phyloP scores from a whole-genome alignment of 805 yeast species.

The Torulaspora microellipsoides region DNA sequence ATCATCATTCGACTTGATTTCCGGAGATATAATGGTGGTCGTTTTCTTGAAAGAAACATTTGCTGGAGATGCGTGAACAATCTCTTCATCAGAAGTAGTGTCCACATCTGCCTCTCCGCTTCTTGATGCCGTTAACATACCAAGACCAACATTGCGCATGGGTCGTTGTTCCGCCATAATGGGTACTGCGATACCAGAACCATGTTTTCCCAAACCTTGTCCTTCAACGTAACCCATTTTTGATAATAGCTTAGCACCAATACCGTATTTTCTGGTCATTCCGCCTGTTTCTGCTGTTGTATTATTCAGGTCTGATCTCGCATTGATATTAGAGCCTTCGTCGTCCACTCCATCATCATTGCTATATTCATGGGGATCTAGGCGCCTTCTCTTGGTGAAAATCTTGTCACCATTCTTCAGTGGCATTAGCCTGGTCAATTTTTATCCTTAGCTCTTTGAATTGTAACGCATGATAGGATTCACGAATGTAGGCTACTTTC shows the following conservation, averaged over 20 bases:
- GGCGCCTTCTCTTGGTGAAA: constrained; percentile 6
- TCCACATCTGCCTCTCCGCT: constrained; percentile 13
- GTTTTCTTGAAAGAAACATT: constrained; percentile 12
- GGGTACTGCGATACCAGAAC: constrained; percentile 76
- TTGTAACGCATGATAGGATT: no score
- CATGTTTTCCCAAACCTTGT: constrained; percentile 70
- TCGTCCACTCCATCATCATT: constrained; percentile 23
- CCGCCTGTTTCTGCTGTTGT: neutral
- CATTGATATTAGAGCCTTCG: constrained; percentile 5
- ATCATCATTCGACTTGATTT: neutral
- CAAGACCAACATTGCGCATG: constrained; percentile 63
- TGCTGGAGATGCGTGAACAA: neutral
- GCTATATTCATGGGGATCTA: constrained; percentile 16
- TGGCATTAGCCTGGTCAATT: no score
- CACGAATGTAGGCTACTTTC: no score
- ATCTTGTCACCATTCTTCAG: neutral
- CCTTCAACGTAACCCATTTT: constrained; percentile 89
- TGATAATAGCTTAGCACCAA: constrained; percentile 73
- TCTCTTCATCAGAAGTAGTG: constrained; percentile 16
- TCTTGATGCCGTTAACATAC: constrained; percentile 43
- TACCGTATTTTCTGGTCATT: constrained; percentile 53
- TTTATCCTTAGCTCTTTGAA: no score
- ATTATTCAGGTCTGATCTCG: neutral
- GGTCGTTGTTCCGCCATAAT: constrained; percentile 66
- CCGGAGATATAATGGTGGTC: constrained; percentile 1